phyloP scores from a whole-genome alignment of 768 basidiomycete genomes.

The Serendipita sp. region DNA sequence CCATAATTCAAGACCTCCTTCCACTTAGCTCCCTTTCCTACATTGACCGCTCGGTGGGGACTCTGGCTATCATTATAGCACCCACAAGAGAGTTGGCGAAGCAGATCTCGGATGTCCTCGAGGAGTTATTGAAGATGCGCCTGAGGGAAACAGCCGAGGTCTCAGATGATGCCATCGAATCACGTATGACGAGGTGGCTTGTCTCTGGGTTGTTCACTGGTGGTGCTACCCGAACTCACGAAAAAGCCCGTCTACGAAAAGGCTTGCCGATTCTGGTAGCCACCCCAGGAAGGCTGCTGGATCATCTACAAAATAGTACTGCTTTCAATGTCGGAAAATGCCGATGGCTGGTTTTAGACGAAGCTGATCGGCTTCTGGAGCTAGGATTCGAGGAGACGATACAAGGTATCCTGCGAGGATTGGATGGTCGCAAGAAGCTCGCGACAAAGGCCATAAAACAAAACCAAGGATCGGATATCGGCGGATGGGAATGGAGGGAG shows the following conservation, averaged over 20 bases:
- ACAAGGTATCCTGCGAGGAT: slow-evolving; percentile 66
- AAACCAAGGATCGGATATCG: slow-evolving; percentile 53
- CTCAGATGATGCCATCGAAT: slow-evolving; percentile 29
- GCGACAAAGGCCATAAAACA: slow-evolving; percentile 50
- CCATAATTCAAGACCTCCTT: slow-evolving; percentile 87
- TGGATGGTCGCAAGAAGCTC: slow-evolving; percentile 68
- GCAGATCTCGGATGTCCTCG: slow-evolving; percentile 92
- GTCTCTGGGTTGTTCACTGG: slow-evolving; percentile 87
- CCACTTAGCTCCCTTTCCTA: slow-evolving; percentile 79
- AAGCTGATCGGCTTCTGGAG: slow-evolving; percentile 95
- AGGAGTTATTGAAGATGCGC: slow-evolving; percentile 59
- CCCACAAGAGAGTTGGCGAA: slow-evolving; percentile 93
- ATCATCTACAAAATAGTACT: slow-evolving; percentile 90
- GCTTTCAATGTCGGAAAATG: slow-evolving; percentile 87
- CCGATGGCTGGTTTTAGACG: slow-evolving; percentile 91
- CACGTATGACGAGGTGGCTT: slow-evolving; percentile 69
- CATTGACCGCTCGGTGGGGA: slow-evolving; percentile 89
- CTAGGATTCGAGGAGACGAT: slow-evolving; percentile 96
- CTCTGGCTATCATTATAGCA: slow-evolving; percentile 83
- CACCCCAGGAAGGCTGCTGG: slow-evolving; percentile 86
- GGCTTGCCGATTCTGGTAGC: slow-evolving; percentile 90
- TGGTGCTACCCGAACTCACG: slow-evolving; percentile 85
- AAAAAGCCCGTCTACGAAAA: slow-evolving; percentile 88
- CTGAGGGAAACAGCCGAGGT: slow-evolving; percentile 41
- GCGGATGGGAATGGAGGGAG: slow-evolving; percentile 73